phyloP scores from a whole-genome alignment of 345 rosid species.

The Carallia brachiata region DNA sequence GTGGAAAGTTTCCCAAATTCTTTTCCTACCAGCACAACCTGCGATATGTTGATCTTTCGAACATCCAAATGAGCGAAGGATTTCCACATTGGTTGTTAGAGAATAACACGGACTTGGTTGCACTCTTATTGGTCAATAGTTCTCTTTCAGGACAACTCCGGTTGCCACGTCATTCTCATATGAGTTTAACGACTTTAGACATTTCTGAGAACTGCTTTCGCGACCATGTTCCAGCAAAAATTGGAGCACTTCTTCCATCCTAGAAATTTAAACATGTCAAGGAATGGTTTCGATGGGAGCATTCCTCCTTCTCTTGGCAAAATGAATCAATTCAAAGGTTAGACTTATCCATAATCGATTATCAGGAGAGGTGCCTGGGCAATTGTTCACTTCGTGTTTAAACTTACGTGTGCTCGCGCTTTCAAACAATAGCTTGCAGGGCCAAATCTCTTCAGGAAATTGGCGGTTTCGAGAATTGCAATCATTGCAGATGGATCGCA shows the following conservation, averaged over 20 bases:
- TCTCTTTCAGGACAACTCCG: not conserved
- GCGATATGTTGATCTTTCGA: not conserved
- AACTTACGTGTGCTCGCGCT: not conserved
- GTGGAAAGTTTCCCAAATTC: not conserved
- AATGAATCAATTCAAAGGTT: not conserved
- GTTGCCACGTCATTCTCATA: not conserved
- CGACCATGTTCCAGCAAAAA: not conserved
- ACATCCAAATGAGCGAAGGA: not conserved
- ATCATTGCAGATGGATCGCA: not conserved
- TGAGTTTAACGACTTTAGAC: not conserved
- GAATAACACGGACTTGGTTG: not conserved
- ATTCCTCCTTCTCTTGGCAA: not conserved
- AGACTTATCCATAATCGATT: slow-evolving; percentile 1
- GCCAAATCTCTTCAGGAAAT: not conserved
- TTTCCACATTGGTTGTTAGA: not conserved
- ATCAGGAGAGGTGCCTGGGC: not conserved
- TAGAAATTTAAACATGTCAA: not conserved
- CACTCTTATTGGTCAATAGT: not conserved
- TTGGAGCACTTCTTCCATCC: not conserved
- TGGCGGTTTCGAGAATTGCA: not conserved
- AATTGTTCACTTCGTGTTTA: not conserved
- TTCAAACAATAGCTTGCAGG: slow-evolving; percentile 1
- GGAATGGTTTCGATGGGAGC: not conserved
- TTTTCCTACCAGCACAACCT: not conserved
- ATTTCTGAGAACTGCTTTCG: not conserved